Evolutionary conservation across 768 basidiomycete species (phyloP).

Genomic region (Leccinum subtestaceum): DNA sequence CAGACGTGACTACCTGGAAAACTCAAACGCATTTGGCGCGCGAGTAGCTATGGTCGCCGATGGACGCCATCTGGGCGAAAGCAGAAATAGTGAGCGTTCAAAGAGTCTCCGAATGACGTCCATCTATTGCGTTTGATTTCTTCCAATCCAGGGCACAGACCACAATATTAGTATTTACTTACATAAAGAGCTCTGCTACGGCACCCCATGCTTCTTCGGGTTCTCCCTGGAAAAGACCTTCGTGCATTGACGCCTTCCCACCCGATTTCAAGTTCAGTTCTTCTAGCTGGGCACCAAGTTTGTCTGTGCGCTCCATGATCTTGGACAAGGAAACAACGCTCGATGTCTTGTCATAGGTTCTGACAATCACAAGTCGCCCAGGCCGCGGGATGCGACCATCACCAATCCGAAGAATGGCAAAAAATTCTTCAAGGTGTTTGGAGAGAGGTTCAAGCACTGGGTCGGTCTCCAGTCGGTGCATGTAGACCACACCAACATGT

Average conservation of each 20-base stretch:
- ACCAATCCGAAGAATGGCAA: background rate
- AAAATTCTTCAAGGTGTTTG: slow-evolving; percentile 7
- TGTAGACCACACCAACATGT: slow-evolving; percentile 17
- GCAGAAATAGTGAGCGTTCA: too few relatives aligned
- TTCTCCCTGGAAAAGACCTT: too few relatives aligned
- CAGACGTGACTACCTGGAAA: too few relatives aligned
- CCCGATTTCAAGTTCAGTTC: background rate
- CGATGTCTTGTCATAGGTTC: slow-evolving; percentile 13
- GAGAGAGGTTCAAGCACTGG: slow-evolving; percentile 6
- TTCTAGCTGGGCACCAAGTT: background rate
- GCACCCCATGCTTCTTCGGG: too few relatives aligned
- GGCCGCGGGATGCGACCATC: background rate
- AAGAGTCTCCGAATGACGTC: too few relatives aligned
- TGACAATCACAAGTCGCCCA: slow-evolving; percentile 6
- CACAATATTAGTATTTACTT: too few relatives aligned
- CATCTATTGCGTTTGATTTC: too few relatives aligned
- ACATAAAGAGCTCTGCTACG: background rate
- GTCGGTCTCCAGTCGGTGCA: slow-evolving; percentile 19
- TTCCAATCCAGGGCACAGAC: too few relatives aligned
- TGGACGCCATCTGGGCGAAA: too few relatives aligned
- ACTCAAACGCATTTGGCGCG: too few relatives aligned
- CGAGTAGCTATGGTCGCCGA: too few relatives aligned
- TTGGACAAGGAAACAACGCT: background rate
- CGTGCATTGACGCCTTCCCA: background rate
- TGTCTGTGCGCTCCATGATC: background rate